Evolutionary conservation across 2,329 filamentous ascomycete genomes (phyloP).

Genomic region (Fusarium sp.): DNA sequence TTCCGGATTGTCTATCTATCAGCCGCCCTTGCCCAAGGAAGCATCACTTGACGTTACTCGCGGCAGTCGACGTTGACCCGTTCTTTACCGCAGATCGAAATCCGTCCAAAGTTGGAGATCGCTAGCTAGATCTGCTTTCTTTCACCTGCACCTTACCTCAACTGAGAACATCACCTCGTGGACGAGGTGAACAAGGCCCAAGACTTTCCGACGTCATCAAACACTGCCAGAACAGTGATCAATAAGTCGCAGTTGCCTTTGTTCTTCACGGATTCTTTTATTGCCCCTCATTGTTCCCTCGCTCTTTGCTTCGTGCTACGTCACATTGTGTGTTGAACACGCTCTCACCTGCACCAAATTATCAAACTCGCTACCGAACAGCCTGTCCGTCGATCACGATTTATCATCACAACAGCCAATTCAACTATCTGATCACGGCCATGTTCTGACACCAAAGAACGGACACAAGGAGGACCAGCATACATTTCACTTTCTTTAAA

Average conservation of each 20-base stretch:
- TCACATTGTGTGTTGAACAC: constrained; percentile 45
- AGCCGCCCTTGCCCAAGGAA: constrained; percentile 20
- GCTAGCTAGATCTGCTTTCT: constrained; percentile 38
- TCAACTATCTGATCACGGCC: constrained; percentile 24
- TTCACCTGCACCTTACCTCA: constrained; percentile 9
- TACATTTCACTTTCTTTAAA: constrained; percentile 40
- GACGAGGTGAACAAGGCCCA: constrained; percentile 36
- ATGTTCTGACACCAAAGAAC: constrained; percentile 44
- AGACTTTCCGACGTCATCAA: constrained; percentile 19
- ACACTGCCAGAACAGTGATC: constrained; percentile 9
- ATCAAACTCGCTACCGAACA: constrained; percentile 30
- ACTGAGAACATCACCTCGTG: constrained; percentile 34
- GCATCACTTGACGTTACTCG: constrained; percentile 14
- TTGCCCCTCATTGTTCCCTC: constrained; percentile 26
- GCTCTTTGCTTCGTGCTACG: constrained; percentile 25
- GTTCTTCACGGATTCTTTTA: constrained; percentile 24
- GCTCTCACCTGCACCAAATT: constrained; percentile 15
- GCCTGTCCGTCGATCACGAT: constrained; percentile 30
- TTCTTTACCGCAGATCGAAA: constrained; percentile 33
- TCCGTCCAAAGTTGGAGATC: constrained; percentile 25
- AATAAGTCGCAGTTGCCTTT: constrained; percentile 17
- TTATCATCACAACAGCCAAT: constrained; percentile 28
- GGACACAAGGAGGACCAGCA: constrained; percentile 42
- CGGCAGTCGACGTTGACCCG: constrained; percentile 28
- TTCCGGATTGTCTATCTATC: constrained; percentile 4